A percentile compares a stretch with the other conserved stretches of the same genome.
phyloP scores from a whole-genome alignment of 495 filamentous ascomycete genomes.

The Letharia columbiana region DNA sequence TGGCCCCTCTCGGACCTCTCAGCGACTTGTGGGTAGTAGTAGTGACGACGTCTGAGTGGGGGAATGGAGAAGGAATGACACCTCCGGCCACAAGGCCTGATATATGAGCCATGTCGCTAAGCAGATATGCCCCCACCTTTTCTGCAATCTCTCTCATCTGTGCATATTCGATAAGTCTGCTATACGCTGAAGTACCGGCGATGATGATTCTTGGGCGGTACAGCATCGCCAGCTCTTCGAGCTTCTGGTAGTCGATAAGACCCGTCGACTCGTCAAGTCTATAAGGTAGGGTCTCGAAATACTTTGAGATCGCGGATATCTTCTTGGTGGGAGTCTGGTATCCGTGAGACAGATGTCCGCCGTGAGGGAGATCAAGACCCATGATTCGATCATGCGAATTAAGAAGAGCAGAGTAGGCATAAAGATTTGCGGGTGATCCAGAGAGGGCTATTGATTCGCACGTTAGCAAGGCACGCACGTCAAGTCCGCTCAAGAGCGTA shows the following conservation, averaged over 20 bases:
- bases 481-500: slow-evolving; percentile 36
- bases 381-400: slow-evolving; percentile 91
- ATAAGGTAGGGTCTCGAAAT: slow-evolving; percentile 97
- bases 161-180: slow-evolving; percentile 84
- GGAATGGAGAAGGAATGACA: slow-evolving; percentile 84
- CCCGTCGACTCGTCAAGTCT: slow-evolving; percentile 83
- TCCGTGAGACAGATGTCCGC: slow-evolving; percentile 92
- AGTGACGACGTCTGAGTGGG: slow-evolving; percentile 84
- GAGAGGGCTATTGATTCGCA: slow-evolving; percentile 60
- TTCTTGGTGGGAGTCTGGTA: slow-evolving; percentile 98
- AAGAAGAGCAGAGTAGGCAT: slow-evolving; percentile 88
- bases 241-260: slow-evolving; percentile 83
- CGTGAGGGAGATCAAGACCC: slow-evolving; percentile 94
- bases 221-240: slow-evolving; percentile 73
- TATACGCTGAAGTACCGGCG: slow-evolving; percentile 90
- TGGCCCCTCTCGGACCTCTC: slow-evolving; percentile 85
- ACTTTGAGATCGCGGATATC: slow-evolving; percentile 96
- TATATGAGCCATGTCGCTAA: slow-evolving; percentile 97
- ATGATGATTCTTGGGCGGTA: slow-evolving; percentile 96
- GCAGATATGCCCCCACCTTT: slow-evolving; percentile 82
- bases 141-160: slow-evolving; percentile 81
- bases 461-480: slow-evolving; percentile 19
- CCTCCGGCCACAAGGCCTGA: slow-evolving; percentile 87
- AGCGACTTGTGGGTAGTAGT: slow-evolving; percentile 98
- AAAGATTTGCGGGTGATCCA: slow-evolving; percentile 91